Conservation (phyloP, 352 stramenopile species). For the Phytophthora lateralis region DNA sequence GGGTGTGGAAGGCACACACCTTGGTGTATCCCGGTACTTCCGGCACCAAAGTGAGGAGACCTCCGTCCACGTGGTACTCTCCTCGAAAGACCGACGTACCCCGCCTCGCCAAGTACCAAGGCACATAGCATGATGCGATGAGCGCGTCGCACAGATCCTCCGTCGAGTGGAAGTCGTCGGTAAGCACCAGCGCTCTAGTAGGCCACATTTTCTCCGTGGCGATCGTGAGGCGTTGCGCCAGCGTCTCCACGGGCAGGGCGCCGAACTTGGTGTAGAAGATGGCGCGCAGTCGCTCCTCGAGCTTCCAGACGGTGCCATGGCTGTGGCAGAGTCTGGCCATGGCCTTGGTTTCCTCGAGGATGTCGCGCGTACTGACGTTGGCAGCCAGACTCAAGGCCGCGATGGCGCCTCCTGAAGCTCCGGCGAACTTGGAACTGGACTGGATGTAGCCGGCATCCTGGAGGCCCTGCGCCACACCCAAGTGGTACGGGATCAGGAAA, state of each 20-base stretch:
- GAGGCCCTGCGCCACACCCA: slow-evolving; percentile 70
- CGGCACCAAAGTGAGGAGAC: slow-evolving; percentile 69
- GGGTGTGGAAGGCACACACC: slow-evolving; percentile 70
- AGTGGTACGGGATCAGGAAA: slow-evolving; percentile 83
- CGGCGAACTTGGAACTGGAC: slow-evolving; percentile 59
- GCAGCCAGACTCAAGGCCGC: slow-evolving; percentile 65
- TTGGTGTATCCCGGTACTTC: slow-evolving; percentile 70
- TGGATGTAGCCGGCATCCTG: slow-evolving; percentile 56
- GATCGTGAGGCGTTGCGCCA: slow-evolving; percentile 65
- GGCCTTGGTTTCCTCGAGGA: slow-evolving; percentile 65
- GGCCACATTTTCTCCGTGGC: slow-evolving; percentile 79
- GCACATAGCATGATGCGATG: slow-evolving; percentile 80
- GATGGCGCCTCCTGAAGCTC: slow-evolving; percentile 76
- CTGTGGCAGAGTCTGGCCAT: slow-evolving; percentile 59
- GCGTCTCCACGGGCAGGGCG: slow-evolving; percentile 40
- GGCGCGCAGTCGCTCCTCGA: slow-evolving; percentile 62
- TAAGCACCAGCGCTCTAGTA: slow-evolving; percentile 49
- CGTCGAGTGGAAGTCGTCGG: slow-evolving; percentile 58
- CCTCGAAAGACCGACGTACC: slow-evolving; percentile 60
- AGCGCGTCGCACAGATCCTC: slow-evolving; percentile 68
- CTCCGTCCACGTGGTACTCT: slow-evolving; percentile 74
- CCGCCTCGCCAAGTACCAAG: slow-evolving; percentile 70
- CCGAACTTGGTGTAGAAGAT: slow-evolving; percentile 64
- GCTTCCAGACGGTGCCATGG: slow-evolving; percentile 67
- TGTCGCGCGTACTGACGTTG: slow-evolving; percentile 50